Conservation (phyloP, 2,329 filamentous ascomycete genomes). For the Emergomyces africanus region DNA sequence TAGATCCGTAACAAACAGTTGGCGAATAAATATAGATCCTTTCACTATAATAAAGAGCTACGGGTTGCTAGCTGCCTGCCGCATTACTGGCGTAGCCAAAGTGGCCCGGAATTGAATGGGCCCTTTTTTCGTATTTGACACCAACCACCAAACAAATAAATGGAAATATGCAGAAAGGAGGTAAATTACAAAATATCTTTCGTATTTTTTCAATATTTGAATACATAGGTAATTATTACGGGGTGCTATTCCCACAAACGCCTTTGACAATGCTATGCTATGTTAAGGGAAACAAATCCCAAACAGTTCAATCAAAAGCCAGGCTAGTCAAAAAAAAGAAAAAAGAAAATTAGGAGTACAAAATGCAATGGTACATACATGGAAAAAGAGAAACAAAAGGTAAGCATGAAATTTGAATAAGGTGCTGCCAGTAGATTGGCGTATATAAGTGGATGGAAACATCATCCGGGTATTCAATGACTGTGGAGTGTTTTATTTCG, state of each 20-base stretch:
- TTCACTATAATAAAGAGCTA: too few relatives aligned
- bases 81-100: too few relatives aligned
- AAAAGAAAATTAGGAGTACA: too few relatives aligned
- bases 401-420: too few relatives aligned
- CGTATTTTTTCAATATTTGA: background rate
- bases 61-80: background rate
- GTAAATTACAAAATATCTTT: background rate
- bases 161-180: background rate
- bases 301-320: background rate
- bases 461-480: background rate
- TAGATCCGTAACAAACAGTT: background rate
- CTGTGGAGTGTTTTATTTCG: too few relatives aligned
- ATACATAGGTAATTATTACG: background rate
- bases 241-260: background rate
- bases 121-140: background rate
- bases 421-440: background rate
- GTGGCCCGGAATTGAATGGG: too few relatives aligned
- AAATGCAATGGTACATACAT: background rate
- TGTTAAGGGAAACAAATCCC: background rate
- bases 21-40: background rate
- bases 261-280: background rate
- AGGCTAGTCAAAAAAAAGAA: background rate
- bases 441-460: background rate
- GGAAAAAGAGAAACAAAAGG: background rate
- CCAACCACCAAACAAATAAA: background rate